Evolutionary conservation across 306 rosid genomes (phyloP), one percentile per base, ranked within the genome.

Genomic region (Elaeagnus macrophylla): DNA sequence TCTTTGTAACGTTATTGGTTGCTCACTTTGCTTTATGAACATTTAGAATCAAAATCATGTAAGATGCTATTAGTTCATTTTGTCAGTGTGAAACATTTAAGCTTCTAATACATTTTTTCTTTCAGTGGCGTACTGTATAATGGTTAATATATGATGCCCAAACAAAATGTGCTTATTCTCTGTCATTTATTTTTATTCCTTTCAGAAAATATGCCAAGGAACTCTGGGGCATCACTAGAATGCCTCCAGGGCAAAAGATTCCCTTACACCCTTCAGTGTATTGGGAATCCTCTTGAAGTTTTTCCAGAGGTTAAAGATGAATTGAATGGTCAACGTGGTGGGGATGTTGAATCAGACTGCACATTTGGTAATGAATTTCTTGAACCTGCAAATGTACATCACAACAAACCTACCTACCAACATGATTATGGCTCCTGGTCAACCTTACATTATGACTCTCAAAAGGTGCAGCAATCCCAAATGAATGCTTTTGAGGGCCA

Each of bases 231-330:
- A 73, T 82, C 95, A 62, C 65, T 80, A 32, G 84, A 84, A 62
- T 84, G 91, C 86, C 88, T 82, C 81, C 91, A 79, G 72, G 79
- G 74, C 60, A 83, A 76, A 78, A 88, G 79, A 44, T 68, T 76
- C 59, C 88, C 86, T 56, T 82, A 71, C 79, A 72, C 68, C 59
- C 68, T 75, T 44, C 81, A 70, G 35, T 65, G 72, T 64, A 70
- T 75, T 67, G 95, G 84, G 70, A 74, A 77, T 72, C 76, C 88
- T 48, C 53, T 66, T 16, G 78, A 74, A 72, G 88, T 75, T 45
- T 70, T 72, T 70, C 41, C 77, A 16, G 74, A 76, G 54, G 67
- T 62, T 53, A 76, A 79, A 60, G 77, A 72, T 66, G 83, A 76
- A 61, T 44, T 59, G 9, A 52, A 73, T 65, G 47, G 68, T 64